Base-by-base conservation (phyloP, 345 rosid species). In the Eucalyptus dawsonii region DNA sequence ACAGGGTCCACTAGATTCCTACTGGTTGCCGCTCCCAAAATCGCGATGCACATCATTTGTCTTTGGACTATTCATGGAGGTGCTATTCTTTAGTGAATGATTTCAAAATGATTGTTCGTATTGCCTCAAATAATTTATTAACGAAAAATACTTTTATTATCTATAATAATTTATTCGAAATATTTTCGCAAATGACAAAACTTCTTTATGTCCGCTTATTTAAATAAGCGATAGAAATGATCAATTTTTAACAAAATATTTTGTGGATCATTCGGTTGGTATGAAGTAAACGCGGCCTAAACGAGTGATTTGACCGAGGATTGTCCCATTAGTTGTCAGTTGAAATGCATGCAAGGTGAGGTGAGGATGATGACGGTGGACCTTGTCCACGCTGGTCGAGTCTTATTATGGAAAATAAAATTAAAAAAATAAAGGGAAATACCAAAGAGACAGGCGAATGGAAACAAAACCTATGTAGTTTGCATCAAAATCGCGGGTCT, bases 131-230 rank as follows among this genome's bases (percentile, higher is more conserved):
- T 62, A 13, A 62, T 62, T 62, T 12, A 62, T 29, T 62, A 29
- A 6, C 0, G 1, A 13, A 62, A 27, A 62, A 29, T 29, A 60
- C 3, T 60, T 60, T 60, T 60, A 60, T 27, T 6, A 60, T 60
- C 1, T 5, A 62, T 6, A 4, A 12, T 13, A 62, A 62, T 27
- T 62, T 6, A 62, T 62, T 62, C 15, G 8, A 62, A 27, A 14
- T 27, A 13, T n/a, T n/a, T n/a, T n/a, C n/a, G n/a, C n/a, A n/a
- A n/a, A n/a, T 27, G 13, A 11, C 1, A 1, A 8, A 53, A 21
- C 58, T 53, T 8, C 58, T 53, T 53, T 53, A 0, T 19, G 11
- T 53, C 11, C 10, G 4, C 10, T 19, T 53, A 53, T 8, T 53
- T 53, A 19, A 19, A 53, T 19, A 8, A 53, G 58, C 11, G 56